These are phyloP conservation scores for Vigna trinervia DNA, from an alignment of 306 rosid genomes.

Conservation along the genomic window DNA sequence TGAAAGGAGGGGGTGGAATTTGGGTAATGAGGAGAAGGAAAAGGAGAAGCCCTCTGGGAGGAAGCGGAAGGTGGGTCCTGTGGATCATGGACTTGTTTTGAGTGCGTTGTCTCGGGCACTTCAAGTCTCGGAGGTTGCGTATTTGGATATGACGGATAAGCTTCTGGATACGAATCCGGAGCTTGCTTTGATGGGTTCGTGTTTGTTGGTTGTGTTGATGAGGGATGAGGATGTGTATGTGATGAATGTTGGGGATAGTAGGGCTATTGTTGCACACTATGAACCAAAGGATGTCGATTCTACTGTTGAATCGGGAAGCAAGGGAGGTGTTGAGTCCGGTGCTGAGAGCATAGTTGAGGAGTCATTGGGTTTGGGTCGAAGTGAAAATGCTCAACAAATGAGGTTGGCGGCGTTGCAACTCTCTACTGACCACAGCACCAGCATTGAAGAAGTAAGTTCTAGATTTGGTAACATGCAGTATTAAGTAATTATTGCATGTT, in stretches of 20 bases:
- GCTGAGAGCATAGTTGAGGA: conserved; percentile 71
- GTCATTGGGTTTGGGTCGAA: conserved; percentile 53
- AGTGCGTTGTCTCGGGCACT: conserved; percentile 83
- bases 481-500: conserved; percentile 7
- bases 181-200: conserved; percentile 95
- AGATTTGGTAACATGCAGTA: conserved; percentile 3
- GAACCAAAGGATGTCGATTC: conserved; percentile 65
- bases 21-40: conserved; percentile 74
- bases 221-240: conserved; percentile 96
- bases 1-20: conserved; percentile 52
- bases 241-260: conserved; percentile 97
- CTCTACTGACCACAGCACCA: conserved; percentile 94
- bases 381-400: conserved; percentile 56
- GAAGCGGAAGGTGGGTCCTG: conserved; percentile 80
- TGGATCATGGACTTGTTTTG: conserved; percentile 78
- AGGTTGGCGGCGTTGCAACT: conserved; percentile 85
- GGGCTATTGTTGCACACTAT: conserved; percentile 86
- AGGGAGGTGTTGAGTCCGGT: conserved; percentile 51
- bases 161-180: conserved; percentile 79
- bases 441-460: conserved; percentile 80
- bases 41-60: conserved; percentile 64
- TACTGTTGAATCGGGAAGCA: conserved; percentile 42
- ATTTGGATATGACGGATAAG: conserved; percentile 89
- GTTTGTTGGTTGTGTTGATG: conserved; percentile 80
- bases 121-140: conserved; percentile 71